These are phyloP conservation scores for Abrus pulchellus DNA, from an alignment of 306 rosid species.

Conservation along the genomic window DNA sequence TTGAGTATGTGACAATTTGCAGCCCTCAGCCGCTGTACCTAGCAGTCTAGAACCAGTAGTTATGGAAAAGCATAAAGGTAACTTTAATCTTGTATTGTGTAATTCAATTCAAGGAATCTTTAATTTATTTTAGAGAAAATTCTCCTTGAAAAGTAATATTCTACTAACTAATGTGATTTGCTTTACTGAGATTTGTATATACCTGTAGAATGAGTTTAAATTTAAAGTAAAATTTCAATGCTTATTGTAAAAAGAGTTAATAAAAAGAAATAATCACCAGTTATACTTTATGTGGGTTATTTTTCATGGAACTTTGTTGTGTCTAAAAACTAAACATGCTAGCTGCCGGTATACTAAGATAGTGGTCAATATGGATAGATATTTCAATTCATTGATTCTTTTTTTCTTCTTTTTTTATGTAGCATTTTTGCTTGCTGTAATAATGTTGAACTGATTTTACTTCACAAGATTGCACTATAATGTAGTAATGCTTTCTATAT, in stretches of 20 bases:
- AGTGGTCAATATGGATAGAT: constrained; percentile 10
- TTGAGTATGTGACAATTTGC: constrained; percentile 43
- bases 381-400: constrained; percentile 1
- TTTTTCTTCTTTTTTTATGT: not conserved
- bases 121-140: not conserved
- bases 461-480: constrained; percentile 25
- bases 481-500: constrained; percentile 20
- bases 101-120: constrained; percentile 4
- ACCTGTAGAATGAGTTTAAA: not conserved
- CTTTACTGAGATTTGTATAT: constrained; percentile 29
- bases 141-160: not conserved
- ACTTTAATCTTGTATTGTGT: constrained; percentile 19
- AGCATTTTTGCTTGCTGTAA: constrained; percentile 16
- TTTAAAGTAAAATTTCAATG: constrained; percentile 16
- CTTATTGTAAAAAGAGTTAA: not conserved
- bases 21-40: constrained; percentile 58
- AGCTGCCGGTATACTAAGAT: constrained; percentile 14
- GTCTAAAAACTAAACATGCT: not conserved
- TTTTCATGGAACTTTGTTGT: constrained; percentile 11
- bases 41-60: constrained; percentile 46
- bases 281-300: constrained; percentile 9
- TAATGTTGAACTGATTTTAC: constrained; percentile 35
- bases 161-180: constrained; percentile 36
- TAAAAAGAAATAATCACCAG: not conserved
- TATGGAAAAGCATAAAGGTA: constrained; percentile 55